These are phyloP conservation scores for Henningerozyma blattae DNA, from an alignment of 805 yeast genomes.

Conservation along the genomic window DNA sequence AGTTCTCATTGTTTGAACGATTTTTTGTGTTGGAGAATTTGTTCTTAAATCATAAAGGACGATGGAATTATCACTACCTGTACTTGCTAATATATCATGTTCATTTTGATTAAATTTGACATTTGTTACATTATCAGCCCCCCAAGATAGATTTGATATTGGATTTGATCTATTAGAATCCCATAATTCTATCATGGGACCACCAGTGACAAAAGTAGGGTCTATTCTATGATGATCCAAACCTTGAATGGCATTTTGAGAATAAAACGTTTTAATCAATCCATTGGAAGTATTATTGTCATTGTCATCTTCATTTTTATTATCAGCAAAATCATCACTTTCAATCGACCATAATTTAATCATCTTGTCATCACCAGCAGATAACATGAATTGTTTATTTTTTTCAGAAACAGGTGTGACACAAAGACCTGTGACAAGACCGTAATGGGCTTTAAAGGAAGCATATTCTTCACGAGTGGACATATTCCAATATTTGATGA, in stretches of 20 bases:
- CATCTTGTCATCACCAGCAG: slow-evolving; percentile 86
- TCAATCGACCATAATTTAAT: slow-evolving; percentile 81
- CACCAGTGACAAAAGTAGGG: slow-evolving; percentile 78
- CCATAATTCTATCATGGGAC: slow-evolving; percentile 87
- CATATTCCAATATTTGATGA: slow-evolving; percentile 87
- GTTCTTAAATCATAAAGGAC: slow-evolving; percentile 87
- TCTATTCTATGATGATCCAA: slow-evolving; percentile 78
- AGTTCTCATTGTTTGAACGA: slow-evolving; percentile 69
- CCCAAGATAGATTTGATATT: slow-evolving; percentile 78
- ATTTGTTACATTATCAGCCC: slow-evolving; percentile 77
- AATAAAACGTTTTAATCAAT: slow-evolving; percentile 64
- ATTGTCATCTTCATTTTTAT: slow-evolving; percentile 15
- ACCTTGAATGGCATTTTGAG: slow-evolving; percentile 74
- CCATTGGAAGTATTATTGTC: slow-evolving; percentile 34
- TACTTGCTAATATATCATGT: slow-evolving; percentile 75
- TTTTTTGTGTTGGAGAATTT: slow-evolving; percentile 82
- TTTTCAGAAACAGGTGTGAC: slow-evolving; percentile 41
- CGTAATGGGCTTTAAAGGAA: slow-evolving; percentile 80
- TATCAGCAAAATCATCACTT: slow-evolving; percentile 33
- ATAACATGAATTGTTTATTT: slow-evolving; percentile 40
- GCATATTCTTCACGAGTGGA: slow-evolving; percentile 63
- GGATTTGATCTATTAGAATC: slow-evolving; percentile 73
- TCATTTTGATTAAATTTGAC: slow-evolving; percentile 87
- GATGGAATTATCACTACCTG: slow-evolving; percentile 84
- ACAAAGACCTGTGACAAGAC: slow-evolving; percentile 74